phyloP scores from a whole-genome alignment of 73 alveolate species.

The Loxodes magnus region DNA sequence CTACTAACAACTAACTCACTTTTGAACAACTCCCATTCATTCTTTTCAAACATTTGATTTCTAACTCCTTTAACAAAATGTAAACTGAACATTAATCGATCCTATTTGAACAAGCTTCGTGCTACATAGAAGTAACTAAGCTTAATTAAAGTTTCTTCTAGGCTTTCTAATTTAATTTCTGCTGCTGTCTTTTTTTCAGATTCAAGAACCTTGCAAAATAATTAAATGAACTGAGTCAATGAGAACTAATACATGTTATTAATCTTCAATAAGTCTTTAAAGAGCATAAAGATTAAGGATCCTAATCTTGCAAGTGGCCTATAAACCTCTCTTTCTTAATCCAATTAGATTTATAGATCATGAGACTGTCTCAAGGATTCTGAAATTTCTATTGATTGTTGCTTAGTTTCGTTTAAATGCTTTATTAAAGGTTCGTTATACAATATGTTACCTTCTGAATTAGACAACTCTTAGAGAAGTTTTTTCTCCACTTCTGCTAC shows the following conservation, averaged over 20 bases:
- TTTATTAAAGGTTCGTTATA: constrained; percentile 96
- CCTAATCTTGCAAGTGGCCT: constrained; percentile 91
- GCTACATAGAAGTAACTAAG: constrained; percentile 31
- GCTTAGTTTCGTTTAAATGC: constrained; percentile 92
- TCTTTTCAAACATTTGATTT: constrained; percentile 70
- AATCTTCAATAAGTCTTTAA: constrained; percentile 83
- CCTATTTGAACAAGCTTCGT: constrained; percentile 95
- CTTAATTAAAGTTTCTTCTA: constrained; percentile 45
- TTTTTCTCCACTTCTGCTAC: constrained; percentile 90
- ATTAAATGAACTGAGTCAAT: constrained; percentile 82
- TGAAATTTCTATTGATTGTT: constrained; percentile 59
- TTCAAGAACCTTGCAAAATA: constrained; percentile 86
- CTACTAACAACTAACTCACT: constrained; percentile 82
- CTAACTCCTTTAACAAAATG: constrained; percentile 83
- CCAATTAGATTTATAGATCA: constrained; percentile 81
- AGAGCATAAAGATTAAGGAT: constrained; percentile 86
- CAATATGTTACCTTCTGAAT: constrained; percentile 94
- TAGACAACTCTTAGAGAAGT: constrained; percentile 94
- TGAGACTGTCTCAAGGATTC: constrained; percentile 75
- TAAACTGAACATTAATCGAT: constrained; percentile 95
- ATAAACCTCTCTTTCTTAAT: constrained; percentile 93
- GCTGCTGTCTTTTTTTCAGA: constrained; percentile 51
- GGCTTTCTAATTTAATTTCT: constrained; percentile 67
- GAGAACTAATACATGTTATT: constrained; percentile 99
- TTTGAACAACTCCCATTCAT: constrained; percentile 96